Conservation (phyloP, 2,329 filamentous ascomycete genomes). For the Venturia effusa region DNA sequence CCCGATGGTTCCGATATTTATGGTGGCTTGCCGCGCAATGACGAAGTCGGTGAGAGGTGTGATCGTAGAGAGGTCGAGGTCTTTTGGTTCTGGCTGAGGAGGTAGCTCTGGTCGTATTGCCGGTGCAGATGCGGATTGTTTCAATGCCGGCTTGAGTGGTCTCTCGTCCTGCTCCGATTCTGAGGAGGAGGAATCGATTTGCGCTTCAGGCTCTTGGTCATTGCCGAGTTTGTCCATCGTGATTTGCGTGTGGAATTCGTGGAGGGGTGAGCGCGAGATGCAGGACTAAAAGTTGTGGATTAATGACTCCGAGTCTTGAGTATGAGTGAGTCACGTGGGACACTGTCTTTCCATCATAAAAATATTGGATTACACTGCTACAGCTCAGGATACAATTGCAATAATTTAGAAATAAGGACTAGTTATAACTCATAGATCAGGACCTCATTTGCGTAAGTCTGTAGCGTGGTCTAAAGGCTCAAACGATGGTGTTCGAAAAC, state of each 20-base stretch:
- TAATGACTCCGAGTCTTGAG: neutral
- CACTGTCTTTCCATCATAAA: too few species aligned
- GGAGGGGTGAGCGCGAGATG: too few species aligned
- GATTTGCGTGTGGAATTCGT: neutral
- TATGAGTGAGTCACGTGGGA: too few species aligned
- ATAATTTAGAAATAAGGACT: too few species aligned
- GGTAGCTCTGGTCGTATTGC: slow-evolving; percentile 58
- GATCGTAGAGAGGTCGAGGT: slow-evolving; percentile 70
- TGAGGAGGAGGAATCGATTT: slow-evolving; percentile 23
- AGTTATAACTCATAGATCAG: too few species aligned
- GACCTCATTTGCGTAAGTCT: too few species aligned
- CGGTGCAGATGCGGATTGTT: slow-evolving; percentile 55
- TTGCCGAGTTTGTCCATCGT: neutral
- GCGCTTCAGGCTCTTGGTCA: neutral
- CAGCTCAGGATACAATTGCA: too few species aligned
- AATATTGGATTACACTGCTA: too few species aligned
- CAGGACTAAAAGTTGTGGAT: neutral
- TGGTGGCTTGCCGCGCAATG: slow-evolving; percentile 93
- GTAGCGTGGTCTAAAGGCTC: too few species aligned
- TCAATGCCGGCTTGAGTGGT: slow-evolving; percentile 73
- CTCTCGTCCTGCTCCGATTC: slow-evolving; percentile 68
- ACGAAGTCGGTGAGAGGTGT: slow-evolving; percentile 89
- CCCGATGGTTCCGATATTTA: slow-evolving; percentile 97
- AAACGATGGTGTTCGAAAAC: too few species aligned
- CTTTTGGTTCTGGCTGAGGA: slow-evolving; percentile 84